Evolutionary conservation across 2,329 filamentous ascomycete genomes (phyloP).

Genomic region (Ophiosphaerella narmari): DNA sequence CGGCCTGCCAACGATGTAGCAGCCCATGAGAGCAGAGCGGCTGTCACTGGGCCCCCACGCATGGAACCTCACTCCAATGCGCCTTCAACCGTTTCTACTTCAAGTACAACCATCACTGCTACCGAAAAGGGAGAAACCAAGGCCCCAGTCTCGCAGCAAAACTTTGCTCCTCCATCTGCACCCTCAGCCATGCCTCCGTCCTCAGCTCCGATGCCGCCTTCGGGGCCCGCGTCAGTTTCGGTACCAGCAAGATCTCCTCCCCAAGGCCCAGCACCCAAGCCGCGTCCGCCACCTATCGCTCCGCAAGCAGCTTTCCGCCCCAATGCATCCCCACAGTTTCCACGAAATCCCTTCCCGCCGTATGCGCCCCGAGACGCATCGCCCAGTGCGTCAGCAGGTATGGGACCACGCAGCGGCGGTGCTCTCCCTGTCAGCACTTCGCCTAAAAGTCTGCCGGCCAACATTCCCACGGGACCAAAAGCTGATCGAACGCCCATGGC

Average conservation of each 20-base stretch:
- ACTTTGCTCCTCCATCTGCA: neutral
- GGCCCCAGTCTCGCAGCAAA: constrained; percentile 8
- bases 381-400: constrained; percentile 27
- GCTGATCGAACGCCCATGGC: constrained; percentile 40
- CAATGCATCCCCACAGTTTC: constrained; percentile 41
- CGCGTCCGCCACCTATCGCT: constrained; percentile 37
- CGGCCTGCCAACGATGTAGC: constrained; percentile 26
- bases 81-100: constrained; percentile 16
- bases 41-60: constrained; percentile 19
- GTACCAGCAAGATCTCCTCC: constrained; percentile 33
- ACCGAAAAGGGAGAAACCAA: constrained; percentile 22
- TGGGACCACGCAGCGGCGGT: constrained; percentile 29
- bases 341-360: constrained; percentile 30
- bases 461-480: constrained; percentile 49
- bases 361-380: constrained; percentile 35
- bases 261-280: constrained; percentile 33
- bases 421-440: constrained; percentile 38
- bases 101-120: constrained; percentile 7
- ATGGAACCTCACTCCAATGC: constrained; percentile 28
- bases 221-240: constrained; percentile 6
- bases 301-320: constrained; percentile 38
- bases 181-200: constrained; percentile 10
- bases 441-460: constrained; percentile 40
- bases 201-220: constrained; percentile 8
- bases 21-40: constrained; percentile 23